These are phyloP conservation scores for Pholiota microspora DNA, from an alignment of 768 basidiomycete species.

Conservation along the genomic window DNA sequence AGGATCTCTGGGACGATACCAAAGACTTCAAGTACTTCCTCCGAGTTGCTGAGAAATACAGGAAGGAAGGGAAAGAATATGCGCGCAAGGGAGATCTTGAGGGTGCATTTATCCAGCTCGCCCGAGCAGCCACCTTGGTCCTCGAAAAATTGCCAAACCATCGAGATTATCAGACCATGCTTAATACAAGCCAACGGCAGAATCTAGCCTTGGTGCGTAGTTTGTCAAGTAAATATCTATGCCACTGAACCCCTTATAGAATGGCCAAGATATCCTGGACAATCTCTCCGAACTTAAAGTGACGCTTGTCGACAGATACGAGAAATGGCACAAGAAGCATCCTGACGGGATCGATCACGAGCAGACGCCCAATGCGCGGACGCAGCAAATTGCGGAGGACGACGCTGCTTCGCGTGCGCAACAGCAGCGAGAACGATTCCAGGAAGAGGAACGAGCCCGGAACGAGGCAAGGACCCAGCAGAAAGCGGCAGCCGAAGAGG, in stretches of 20 bases:
- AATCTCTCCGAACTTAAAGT: conserved; percentile 65
- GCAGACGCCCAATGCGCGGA: conserved; percentile 24
- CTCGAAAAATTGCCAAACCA: conserved; percentile 78
- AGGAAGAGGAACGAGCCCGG: conserved; percentile 25
- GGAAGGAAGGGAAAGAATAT: conserved; percentile 50
- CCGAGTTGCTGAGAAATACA: conserved; percentile 59
- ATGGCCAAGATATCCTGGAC: conserved; percentile 73
- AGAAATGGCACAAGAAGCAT: conserved; percentile 52
- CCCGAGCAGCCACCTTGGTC: conserved; percentile 73
- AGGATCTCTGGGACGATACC: conserved; percentile 53
- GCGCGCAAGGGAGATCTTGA: conserved; percentile 57
- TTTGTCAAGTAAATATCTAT: neutral
- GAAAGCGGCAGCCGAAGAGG: conserved; percentile 31
- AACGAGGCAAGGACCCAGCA: conserved; percentile 24
- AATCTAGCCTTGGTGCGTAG: conserved; percentile 69
- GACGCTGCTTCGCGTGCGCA: conserved; percentile 14
- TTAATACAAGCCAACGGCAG: conserved; percentile 57
- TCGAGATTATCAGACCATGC: conserved; percentile 54
- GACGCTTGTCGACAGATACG: conserved; percentile 59
- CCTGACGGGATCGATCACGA: conserved; percentile 32
- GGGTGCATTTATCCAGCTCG: conserved; percentile 68
- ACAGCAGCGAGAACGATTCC: conserved; percentile 14
- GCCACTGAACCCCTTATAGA: conserved; percentile 35
- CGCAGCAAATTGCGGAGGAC: conserved; percentile 22
- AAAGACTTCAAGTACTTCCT: conserved; percentile 67